Conservation (phyloP, 1,284 basidiomycete species). For the Melampsora abietis-canadensis region DNA sequence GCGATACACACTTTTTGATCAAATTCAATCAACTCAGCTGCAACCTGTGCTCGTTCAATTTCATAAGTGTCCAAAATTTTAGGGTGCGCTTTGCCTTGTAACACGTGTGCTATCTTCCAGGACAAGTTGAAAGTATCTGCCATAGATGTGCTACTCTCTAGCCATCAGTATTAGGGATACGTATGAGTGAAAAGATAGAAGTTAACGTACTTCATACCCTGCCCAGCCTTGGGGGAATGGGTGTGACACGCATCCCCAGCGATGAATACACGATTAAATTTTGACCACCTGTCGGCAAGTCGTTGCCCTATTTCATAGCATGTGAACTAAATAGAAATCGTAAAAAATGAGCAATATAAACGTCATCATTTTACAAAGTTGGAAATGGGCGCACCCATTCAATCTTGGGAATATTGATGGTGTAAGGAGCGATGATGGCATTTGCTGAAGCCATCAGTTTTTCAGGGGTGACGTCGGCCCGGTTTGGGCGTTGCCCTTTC, state of each 20-base stretch:
- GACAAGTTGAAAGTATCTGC: conserved; percentile 67
- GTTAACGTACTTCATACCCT: conserved; percentile 58
- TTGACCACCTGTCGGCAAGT: conserved; percentile 67
- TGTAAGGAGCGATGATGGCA: conserved; percentile 67
- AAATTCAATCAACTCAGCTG: conserved; percentile 70
- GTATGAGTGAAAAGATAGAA: too few relatives aligned
- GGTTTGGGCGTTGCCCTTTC: conserved; percentile 56
- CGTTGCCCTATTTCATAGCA: conserved; percentile 64
- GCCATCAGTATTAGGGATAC: not conserved
- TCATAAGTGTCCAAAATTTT: conserved; percentile 64
- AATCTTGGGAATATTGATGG: conserved; percentile 61
- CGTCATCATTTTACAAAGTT: conserved; percentile 61
- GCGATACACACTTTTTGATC: conserved; percentile 58
- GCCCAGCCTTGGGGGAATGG: conserved; percentile 71
- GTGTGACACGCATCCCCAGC: conserved; percentile 77
- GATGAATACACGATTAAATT: conserved; percentile 70
- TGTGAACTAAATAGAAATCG: conserved; percentile 8
- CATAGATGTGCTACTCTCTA: conserved; percentile 43
- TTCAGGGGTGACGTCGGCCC: conserved; percentile 62
- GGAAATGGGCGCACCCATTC: conserved; percentile 66
- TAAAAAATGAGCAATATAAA: not conserved
- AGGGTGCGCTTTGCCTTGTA: conserved; percentile 66
- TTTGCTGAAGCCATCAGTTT: conserved; percentile 64
- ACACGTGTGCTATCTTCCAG: conserved; percentile 72
- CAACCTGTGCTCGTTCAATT: conserved; percentile 59